These are phyloP conservation scores for Pseudocercospora fijiensis DNA, from an alignment of 2,329 filamentous ascomycete genomes.

Conservation along the genomic window DNA sequence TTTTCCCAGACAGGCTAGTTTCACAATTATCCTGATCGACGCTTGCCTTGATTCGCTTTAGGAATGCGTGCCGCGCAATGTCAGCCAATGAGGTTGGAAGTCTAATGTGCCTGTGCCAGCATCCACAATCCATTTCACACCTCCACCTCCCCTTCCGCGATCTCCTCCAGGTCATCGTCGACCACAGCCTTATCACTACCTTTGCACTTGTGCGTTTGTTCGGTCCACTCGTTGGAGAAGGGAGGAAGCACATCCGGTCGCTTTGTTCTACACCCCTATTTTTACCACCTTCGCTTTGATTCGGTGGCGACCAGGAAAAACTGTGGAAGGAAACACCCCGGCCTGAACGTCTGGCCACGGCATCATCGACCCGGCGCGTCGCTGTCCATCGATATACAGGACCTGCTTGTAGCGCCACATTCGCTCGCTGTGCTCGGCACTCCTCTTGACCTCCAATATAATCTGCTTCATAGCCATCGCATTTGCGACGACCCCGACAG, in stretches of 20 bases:
- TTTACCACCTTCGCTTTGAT: constrained; percentile 11
- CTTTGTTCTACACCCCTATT: constrained; percentile 12
- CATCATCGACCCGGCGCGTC: constrained; percentile 5
- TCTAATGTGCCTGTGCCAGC: not conserved
- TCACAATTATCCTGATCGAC: not conserved
- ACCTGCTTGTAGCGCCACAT: constrained; percentile 12
- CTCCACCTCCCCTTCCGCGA: not conserved
- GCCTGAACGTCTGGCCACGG: not conserved
- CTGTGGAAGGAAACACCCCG: not conserved
- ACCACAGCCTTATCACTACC: constrained; percentile 2
- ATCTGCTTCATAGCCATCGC: constrained; percentile 7
- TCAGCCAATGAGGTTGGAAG: not conserved
- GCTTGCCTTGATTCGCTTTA: constrained; percentile 3
- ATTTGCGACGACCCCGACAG: constrained; percentile 3
- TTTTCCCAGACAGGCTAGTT: not conserved
- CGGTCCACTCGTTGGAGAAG: constrained; percentile 15
- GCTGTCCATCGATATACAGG: constrained; percentile 10
- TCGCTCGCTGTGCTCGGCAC: constrained; percentile 3
- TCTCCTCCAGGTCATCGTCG: not conserved
- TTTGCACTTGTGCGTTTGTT: constrained; percentile 6
- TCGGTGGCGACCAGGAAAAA: constrained; percentile 9
- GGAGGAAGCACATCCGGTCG: constrained; percentile 8
- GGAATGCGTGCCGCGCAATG: not conserved
- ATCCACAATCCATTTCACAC: constrained; percentile 1
- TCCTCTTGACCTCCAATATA: not conserved